These are phyloP conservation scores for Aphelidium insulamus DNA, from an alignment of 371 early-diverging fungal genomes.

Conservation along the genomic window DNA sequence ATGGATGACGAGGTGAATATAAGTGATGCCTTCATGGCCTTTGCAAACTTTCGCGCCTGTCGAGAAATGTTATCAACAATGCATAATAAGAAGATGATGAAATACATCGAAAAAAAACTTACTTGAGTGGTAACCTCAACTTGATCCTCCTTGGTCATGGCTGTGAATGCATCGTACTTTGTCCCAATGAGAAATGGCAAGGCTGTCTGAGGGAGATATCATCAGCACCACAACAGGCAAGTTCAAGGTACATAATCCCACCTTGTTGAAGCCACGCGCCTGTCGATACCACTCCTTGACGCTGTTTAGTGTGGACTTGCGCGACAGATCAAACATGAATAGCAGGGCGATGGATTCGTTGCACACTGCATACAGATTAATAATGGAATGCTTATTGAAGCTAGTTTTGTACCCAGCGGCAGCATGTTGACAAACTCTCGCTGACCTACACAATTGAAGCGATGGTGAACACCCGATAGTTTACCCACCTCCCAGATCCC, in stretches of 20 bases:
- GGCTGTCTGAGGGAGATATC: constrained; percentile 26
- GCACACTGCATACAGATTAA: too few relatives aligned
- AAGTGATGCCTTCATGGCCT: constrained; percentile 82
- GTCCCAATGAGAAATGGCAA: constrained; percentile 89
- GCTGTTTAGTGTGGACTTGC: constrained; percentile 72
- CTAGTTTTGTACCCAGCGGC: too few relatives aligned
- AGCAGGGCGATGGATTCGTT: constrained; percentile 84
- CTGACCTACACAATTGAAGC: constrained; percentile 30
- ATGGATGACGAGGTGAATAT: constrained; percentile 83
- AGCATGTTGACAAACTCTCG: constrained; percentile 93
- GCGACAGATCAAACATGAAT: constrained; percentile 87
- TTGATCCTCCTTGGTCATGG: constrained; percentile 56
- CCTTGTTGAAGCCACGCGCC: constrained; percentile 84
- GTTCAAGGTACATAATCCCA: constrained; percentile 4
- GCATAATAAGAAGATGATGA: constrained; percentile 1
- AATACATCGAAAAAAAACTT: constrained; percentile 1
- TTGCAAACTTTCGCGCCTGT: constrained; percentile 63
- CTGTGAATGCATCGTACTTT: constrained; percentile 82
- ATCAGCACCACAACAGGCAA: neutral
- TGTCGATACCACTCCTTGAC: constrained; percentile 93
- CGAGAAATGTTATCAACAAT: neutral
- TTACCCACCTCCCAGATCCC: constrained; percentile 86
- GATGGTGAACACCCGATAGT: neutral
- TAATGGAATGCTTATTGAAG: too few relatives aligned
- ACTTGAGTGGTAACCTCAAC: constrained; percentile 79